Evolutionary conservation across 2,329 filamentous ascomycete genomes (phyloP), one percentile per base, ranked within the genome.

Genomic region (Leptographium radiaticola): DNA sequence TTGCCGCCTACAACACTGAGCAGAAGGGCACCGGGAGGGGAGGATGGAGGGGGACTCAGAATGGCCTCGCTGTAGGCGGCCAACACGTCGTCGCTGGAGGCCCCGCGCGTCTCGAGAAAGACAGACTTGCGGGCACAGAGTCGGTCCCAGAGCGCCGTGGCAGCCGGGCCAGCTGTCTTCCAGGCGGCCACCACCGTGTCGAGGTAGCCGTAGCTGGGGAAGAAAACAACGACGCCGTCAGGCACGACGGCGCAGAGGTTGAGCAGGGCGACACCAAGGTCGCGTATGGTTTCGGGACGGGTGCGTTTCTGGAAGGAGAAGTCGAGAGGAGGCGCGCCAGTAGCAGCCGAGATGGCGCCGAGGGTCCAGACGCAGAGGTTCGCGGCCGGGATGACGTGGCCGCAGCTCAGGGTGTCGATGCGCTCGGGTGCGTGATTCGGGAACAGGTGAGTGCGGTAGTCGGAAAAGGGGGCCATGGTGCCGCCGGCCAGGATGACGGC

Each of bases 401-500:
- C 90, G 65, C 91, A 98, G 60, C 89, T 96, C 34, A 96, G 78
- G 0, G 87, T 95, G 11, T 77, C 83, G 46, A 97, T 77, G 54
- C 80, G 80, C 0, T 72, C 68, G 0, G 75, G 60, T 0, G 78
- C 65, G 0, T 95, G 67, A 49, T 87, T 84, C 0, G 91, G 87
- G 58, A 98, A 93, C 0, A 98, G 75, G 62, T 96, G 87, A 5
- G 85, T 77, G 39, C 79, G 83, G 68, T 95, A 98, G 69, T 97
- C 93, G 30, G 84, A 80, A 72, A 97, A 95, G 0, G 93, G 93
- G 2, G 93, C 95, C 93, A 98, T 97, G 31, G 93, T 98, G 25
- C 93, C 93, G 55, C 93, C 93, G 0, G 90, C 93, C 4, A 98
- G 73, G 44, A 98, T 85, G 4, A 98, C 86, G 2, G 91, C 87